Conservation (phyloP, 345 rosid species). For the Aquilaria sinensis region DNA sequence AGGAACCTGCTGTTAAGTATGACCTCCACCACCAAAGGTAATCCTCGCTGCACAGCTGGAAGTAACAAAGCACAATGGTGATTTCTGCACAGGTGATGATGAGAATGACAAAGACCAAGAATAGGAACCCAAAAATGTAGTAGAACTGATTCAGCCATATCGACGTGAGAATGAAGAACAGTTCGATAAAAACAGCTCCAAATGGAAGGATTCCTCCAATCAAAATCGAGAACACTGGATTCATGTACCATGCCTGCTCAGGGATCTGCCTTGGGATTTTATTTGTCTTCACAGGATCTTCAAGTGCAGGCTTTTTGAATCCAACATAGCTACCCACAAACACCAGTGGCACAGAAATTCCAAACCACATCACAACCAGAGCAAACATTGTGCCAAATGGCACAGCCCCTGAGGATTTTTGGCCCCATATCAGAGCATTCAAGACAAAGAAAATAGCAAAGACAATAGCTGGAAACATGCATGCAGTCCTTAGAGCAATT, state of each 20-base stretch:
- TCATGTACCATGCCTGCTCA: conserved; percentile 87
- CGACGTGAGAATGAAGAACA: conserved; percentile 82
- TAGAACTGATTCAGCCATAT: conserved; percentile 90
- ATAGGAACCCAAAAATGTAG: conserved; percentile 83
- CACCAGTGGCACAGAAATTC: conserved; percentile 72
- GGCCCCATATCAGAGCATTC: conserved; percentile 79
- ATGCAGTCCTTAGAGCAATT: conserved; percentile 67
- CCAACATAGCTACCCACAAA: conserved; percentile 62
- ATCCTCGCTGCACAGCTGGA: conserved; percentile 80
- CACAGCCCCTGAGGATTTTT: conserved; percentile 80
- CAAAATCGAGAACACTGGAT: conserved; percentile 64
- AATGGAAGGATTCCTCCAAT: conserved; percentile 79
- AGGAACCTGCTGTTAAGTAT: conserved; percentile 79
- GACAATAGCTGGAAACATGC: conserved; percentile 62
- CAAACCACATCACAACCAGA: conserved; percentile 66
- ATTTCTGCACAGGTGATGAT: conserved; percentile 69
- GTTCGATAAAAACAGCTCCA: conserved; percentile 80
- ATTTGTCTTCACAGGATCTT: conserved; percentile 76
- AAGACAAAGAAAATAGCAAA: conserved; percentile 62
- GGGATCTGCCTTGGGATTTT: conserved; percentile 84
- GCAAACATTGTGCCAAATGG: conserved; percentile 93
- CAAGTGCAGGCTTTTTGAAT: conserved; percentile 64
- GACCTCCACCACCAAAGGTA: conserved; percentile 94
- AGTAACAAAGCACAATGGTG: conserved; percentile 74
- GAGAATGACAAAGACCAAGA: conserved; percentile 67